Percentiles rank a stretch among this genome's conserved stretches.
Evolutionary conservation across 2,329 filamentous ascomycete genomes (phyloP).

Genomic region (Aspergillus novoparasiticus): DNA sequence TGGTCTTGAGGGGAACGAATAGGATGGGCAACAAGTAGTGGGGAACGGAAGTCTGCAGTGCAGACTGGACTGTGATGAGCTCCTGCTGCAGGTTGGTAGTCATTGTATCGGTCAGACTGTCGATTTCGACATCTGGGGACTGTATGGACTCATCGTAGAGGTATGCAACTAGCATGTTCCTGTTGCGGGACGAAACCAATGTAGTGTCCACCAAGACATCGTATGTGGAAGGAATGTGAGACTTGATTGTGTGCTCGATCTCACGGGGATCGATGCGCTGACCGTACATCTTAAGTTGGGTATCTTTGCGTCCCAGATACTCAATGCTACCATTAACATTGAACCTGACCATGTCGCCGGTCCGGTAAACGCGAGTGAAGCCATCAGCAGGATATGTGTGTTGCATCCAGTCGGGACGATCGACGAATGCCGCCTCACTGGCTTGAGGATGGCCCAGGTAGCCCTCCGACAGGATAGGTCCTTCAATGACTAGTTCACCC

Average conservation of each 20-base stretch:
- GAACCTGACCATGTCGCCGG: slow-evolving; percentile 37
- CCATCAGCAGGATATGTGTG: not conserved
- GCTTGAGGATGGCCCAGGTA: slow-evolving; percentile 26
- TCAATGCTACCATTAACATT: slow-evolving; percentile 37
- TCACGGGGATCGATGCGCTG: slow-evolving; percentile 63
- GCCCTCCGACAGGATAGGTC: slow-evolving; percentile 24
- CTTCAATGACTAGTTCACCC: slow-evolving; percentile 45
- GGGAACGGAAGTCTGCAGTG: not conserved
- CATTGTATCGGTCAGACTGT: not conserved
- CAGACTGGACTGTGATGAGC: not conserved
- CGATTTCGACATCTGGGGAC: not conserved
- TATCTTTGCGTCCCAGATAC: slow-evolving; percentile 61
- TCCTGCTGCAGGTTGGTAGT: not conserved
- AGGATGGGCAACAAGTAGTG: not conserved
- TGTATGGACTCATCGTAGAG: not conserved
- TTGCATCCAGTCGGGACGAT: slow-evolving; percentile 22
- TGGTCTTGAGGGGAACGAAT: not conserved
- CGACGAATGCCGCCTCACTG: slow-evolving; percentile 25
- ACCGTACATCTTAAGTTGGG: slow-evolving; percentile 66
- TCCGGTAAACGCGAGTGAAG: slow-evolving; percentile 24
- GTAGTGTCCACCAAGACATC: not conserved
- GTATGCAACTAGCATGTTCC: not conserved
- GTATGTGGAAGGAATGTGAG: not conserved
- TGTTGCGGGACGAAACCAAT: not conserved
- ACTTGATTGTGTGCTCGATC: slow-evolving; percentile 26